Base-by-base conservation (phyloP, 805 yeast species). In the Cyberlindnera veronae region DNA sequence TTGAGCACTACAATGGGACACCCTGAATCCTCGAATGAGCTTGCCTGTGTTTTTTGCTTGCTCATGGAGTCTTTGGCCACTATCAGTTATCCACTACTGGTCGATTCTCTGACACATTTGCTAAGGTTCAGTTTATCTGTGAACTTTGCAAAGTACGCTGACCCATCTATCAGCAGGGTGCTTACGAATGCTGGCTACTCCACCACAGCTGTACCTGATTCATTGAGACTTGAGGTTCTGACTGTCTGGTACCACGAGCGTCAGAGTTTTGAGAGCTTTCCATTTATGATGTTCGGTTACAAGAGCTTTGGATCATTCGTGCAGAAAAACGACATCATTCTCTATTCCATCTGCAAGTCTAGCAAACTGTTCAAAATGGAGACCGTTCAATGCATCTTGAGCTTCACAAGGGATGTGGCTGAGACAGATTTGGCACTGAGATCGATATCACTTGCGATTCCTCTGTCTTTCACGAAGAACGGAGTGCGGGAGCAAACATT, bases 381-480 rank as follows among this genome's bases (percentile, higher is more conserved):
- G 3, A 19, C 38, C 13, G 34, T 36, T 5, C 17, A 29, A 4
- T 15, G 32, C 5, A 17, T 47, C 7, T 13, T 41, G 21, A 21
- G 28, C 2, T 9, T 26, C 10, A 14, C 36, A 2, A 29, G 18
- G 4, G 15, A 19, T 7, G 46, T 41, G 11, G 11, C n/a, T 3
- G 48, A 40, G 11, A 32, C 35, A 15, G 52, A 59, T 11, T 24
- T 71, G 9, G 45, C 63, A 8, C 43, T 49, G 5, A 67, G 65
- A 10, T 54, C 71, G 21, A 39, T 72, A 6, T 57, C 74, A 0
- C 39, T 61, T n/a, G 49, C 67, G 1, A 58, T 78, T 1, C 68
- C 81, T 0, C 48, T 76, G 16, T 59, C 77, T 0, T 75, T 62
- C 45, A 57, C 74, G 0, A 57, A 54, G 12, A 55, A 54, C 24